Evolutionary conservation across 2,329 filamentous ascomycete genomes (phyloP).

Genomic region (Furcasterigmium sp.): DNA sequence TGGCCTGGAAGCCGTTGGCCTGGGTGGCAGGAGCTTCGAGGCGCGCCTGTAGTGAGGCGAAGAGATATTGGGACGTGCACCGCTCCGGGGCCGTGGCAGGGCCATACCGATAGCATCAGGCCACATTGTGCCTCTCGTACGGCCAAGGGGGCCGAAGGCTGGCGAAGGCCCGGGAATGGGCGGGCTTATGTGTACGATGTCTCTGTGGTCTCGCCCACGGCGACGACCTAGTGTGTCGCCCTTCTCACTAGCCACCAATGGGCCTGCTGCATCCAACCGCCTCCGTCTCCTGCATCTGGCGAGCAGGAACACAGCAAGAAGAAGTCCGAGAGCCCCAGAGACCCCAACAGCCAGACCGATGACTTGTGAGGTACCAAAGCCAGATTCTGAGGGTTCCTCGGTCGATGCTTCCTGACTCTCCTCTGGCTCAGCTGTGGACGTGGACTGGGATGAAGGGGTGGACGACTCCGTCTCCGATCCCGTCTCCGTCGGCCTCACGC

Average conservation of each 20-base stretch:
- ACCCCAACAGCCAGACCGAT: slow-evolving; percentile 11
- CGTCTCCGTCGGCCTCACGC: background rate
- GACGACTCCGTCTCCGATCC: background rate
- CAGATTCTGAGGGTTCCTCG: slow-evolving; percentile 3
- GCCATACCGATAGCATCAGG: slow-evolving; percentile 38
- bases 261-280: background rate
- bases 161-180: slow-evolving; percentile 27
- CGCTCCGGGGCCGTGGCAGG: slow-evolving; percentile 28
- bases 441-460: background rate
- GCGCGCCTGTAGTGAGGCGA: slow-evolving; percentile 19
- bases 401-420: slow-evolving; percentile 4
- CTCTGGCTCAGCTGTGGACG: slow-evolving; percentile 3
- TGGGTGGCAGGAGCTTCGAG: slow-evolving; percentile 40
- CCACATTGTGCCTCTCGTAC: slow-evolving; percentile 15
- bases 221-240: background rate
- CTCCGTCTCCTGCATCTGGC: slow-evolving; percentile 1
- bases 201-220: background rate
- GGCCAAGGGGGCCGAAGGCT: slow-evolving; percentile 9
- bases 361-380: slow-evolving; percentile 9
- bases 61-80: slow-evolving; percentile 1
- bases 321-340: slow-evolving; percentile 4
- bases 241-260: slow-evolving; percentile 11
- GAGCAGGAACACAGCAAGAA: background rate
- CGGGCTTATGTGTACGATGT: slow-evolving; percentile 35
- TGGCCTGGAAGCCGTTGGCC: slow-evolving; percentile 29